A percentile compares a stretch with the other conserved stretches of the same genome.
Conservation (phyloP, 2,329 filamentous ascomycete species). For the Penicillium sumatraense region DNA sequence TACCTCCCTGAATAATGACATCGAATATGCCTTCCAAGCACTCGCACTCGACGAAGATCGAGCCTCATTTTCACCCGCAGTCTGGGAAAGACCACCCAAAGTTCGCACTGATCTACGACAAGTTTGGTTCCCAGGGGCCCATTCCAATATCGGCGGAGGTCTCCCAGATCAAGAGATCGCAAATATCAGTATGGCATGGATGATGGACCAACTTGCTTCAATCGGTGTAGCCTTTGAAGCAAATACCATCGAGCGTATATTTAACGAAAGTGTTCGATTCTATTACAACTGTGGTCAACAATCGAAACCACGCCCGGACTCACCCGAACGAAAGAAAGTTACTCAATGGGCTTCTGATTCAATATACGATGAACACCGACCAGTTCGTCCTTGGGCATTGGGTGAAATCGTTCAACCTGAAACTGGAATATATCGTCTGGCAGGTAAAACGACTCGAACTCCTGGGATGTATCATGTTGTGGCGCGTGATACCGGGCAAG, state of each 20-base stretch:
- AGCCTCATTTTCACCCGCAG: slow-evolving; percentile 34
- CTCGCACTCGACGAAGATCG: slow-evolving; percentile 38
- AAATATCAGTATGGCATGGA: slow-evolving; percentile 56
- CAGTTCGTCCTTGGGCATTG: slow-evolving; percentile 23
- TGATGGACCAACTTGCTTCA: slow-evolving; percentile 43
- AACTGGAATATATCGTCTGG: slow-evolving; percentile 18
- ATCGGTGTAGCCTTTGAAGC: slow-evolving; percentile 21
- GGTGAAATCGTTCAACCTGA: slow-evolving; percentile 22
- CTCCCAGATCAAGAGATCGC: slow-evolving; percentile 54
- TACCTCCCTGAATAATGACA: slow-evolving; percentile 32
- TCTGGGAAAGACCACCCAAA: slow-evolving; percentile 36
- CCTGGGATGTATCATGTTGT: slow-evolving; percentile 21
- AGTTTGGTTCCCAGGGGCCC: slow-evolving; percentile 54
- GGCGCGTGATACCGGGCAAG: slow-evolving; percentile 13
- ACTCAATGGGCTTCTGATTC: slow-evolving; percentile 15
- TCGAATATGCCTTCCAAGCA: slow-evolving; percentile 41
- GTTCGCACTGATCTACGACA: slow-evolving; percentile 44
- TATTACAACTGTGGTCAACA: slow-evolving; percentile 15
- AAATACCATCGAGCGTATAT: slow-evolving; percentile 17
- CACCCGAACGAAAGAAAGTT: not conserved
- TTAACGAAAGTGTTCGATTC: slow-evolving; percentile 17
- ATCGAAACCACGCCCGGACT: not conserved
- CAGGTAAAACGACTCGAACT: slow-evolving; percentile 23
- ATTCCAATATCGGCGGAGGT: slow-evolving; percentile 54
- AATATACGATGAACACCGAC: slow-evolving; percentile 21